Evolutionary conservation across 2,329 filamentous ascomycete species (phyloP).

Genomic region (Daldinia sp.): DNA sequence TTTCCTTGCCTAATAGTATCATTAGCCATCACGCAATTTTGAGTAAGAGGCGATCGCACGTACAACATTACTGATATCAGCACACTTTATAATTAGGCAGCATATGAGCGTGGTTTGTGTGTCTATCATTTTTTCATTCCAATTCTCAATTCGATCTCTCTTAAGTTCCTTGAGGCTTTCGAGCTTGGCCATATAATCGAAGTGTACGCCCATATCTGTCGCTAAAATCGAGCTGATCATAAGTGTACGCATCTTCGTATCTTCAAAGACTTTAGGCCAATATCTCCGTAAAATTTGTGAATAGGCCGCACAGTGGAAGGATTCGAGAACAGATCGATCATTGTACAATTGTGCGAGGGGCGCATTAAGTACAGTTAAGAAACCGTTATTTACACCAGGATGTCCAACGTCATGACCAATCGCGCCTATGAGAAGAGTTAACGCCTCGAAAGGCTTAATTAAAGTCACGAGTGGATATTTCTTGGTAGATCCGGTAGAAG

Average conservation of each 20-base stretch:
- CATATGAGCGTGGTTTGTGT: slow-evolving; percentile 84
- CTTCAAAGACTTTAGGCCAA: slow-evolving; percentile 85
- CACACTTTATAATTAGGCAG: slow-evolving; percentile 94
- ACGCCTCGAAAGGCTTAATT: slow-evolving; percentile 84
- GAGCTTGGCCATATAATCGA: slow-evolving; percentile 93
- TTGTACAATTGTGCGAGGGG: slow-evolving; percentile 96
- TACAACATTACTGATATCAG: slow-evolving; percentile 98
- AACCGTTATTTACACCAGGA: slow-evolving; percentile 97
- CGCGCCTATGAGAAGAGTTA: slow-evolving; percentile 91
- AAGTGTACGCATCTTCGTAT: slow-evolving; percentile 80
- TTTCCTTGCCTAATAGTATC: slow-evolving; percentile 72
- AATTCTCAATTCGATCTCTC: slow-evolving; percentile 72
- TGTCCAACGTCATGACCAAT: slow-evolving; percentile 98
- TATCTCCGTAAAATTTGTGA: slow-evolving; percentile 93
- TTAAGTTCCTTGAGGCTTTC: slow-evolving; percentile 78
- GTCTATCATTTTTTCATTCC: slow-evolving; percentile 78
- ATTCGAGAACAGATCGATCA: slow-evolving; percentile 94
- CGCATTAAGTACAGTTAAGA: slow-evolving; percentile 89
- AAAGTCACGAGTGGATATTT: slow-evolving; percentile 76
- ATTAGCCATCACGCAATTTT: slow-evolving; percentile 34
- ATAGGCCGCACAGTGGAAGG: slow-evolving; percentile 96
- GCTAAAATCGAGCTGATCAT: slow-evolving; percentile 98
- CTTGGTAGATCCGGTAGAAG: slow-evolving; percentile 44
- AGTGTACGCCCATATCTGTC: slow-evolving; percentile 97
- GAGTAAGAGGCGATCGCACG: slow-evolving; percentile 51